Evolutionary conservation across 2,329 filamentous ascomycete species (phyloP), one percentile per base, ranked within the genome.

Genomic region (Pseudopithomyces maydicus): DNA sequence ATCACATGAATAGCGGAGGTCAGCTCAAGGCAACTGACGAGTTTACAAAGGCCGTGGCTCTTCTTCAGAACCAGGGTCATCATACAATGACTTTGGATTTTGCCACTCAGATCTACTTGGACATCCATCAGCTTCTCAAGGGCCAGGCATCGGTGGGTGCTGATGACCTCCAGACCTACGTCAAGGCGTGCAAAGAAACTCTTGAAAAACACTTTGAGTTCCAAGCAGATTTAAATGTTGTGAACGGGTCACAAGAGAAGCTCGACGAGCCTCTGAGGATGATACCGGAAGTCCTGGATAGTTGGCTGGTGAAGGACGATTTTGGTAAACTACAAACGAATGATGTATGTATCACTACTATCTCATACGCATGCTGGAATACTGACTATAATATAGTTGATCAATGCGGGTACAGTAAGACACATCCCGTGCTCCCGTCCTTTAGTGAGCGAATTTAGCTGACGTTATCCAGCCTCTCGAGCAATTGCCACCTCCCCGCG

Each of bases 1-100:
- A 71, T 42, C 3, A 71, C 12, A 53, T 62, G 10, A 33, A 50
- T 15, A 4, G 2, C 35, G 55, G 46, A 33, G 14, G 50, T 12
- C n/a, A 48, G 17, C 56, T 59, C n/a, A 54, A 59, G 33, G 47
- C 43, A 17, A 46, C 12, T 23, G 59, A 1, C 41, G 44, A n/a
- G 41, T 62, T 42, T 49, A 59, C 26, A 57, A 46, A 41, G 53
- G 59, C 56, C 51, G 49, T 15, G 8, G 26, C 17, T n/a, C 23
- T 50, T 19, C 33, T 50, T 33, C 32, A 32, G 41, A 36, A 59
- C 57, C 44, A 47, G 58, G 23, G 19, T 12, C 1, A 26, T 51
- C 19, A 19, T 59, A 35, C 35, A 17, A 19, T 62, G 17, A 6
- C 43, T 11, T 11, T 32, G 19, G 32, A 50, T 15, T 55, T 64